Percentiles rank a stretch among this genome's conserved stretches.
Conservation (phyloP, 1,284 basidiomycete species). For the Marasmius tenuissimus region DNA sequence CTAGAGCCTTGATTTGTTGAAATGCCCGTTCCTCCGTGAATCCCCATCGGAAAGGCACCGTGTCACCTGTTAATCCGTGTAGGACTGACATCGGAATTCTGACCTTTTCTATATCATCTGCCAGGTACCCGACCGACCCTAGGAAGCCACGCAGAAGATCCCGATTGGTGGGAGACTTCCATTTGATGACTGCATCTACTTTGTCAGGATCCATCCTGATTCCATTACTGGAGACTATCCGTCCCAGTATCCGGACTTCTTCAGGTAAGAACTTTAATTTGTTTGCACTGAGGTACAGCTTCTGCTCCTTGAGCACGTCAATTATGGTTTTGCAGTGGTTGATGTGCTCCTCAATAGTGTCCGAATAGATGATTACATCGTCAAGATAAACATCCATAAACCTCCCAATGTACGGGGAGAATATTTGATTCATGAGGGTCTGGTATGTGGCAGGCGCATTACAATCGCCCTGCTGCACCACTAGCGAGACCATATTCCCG, state of each 20-base stretch:
- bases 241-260: conserved; percentile 31
- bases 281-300: conserved; percentile 26
- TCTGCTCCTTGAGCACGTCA: conserved; percentile 23
- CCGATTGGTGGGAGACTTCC: conserved; percentile 14
- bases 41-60: conserved; percentile 11
- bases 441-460: too few species aligned
- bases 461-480: conserved; percentile 18
- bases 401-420: conserved; percentile 4
- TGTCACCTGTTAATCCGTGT: conserved; percentile 7
- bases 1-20: conserved; percentile 31
- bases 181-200: conserved; percentile 29
- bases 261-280: conserved; percentile 28
- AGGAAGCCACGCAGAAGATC: conserved; percentile 10
- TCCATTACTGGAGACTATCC: conserved; percentile 29
- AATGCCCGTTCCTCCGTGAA: conserved; percentile 12
- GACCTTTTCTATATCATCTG: conserved; percentile 9
- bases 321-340: conserved; percentile 9
- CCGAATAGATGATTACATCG: conserved; percentile 5
- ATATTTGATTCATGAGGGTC: conserved; percentile 9
- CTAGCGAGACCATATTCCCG: conserved; percentile 21
- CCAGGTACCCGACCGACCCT: conserved; percentile 12
- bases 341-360: conserved; percentile 4
- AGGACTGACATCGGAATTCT: conserved; percentile 11
- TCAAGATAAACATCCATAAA: conserved; percentile 10
- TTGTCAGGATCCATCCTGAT: conserved; percentile 38